phyloP scores from a whole-genome alignment of 2,329 filamentous ascomycete genomes.

The Xylaria sp. region DNA sequence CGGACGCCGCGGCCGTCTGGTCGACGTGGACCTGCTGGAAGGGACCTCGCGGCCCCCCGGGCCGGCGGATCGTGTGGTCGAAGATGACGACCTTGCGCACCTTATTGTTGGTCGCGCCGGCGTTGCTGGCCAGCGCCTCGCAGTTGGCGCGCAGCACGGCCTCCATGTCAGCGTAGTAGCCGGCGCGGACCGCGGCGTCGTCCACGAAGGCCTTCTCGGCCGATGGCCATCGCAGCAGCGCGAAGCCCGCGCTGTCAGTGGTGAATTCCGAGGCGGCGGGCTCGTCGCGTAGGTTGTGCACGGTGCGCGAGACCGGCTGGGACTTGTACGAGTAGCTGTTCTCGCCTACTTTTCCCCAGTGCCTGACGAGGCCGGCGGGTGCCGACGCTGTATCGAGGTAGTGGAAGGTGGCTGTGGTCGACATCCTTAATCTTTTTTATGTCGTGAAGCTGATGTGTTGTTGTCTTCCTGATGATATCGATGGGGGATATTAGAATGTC shows the following conservation, averaged over 20 bases:
- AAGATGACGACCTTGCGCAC: conserved; percentile 67
- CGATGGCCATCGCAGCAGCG: conserved; percentile 62
- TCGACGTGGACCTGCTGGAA: conserved; percentile 78
- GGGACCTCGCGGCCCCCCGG: conserved; percentile 67
- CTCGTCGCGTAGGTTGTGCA: conserved; percentile 66
- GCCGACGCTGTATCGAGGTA: conserved; percentile 68
- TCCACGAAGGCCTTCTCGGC: conserved; percentile 65
- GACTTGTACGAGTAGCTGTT: conserved; percentile 64
- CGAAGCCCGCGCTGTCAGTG: conserved; percentile 68
- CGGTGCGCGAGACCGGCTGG: conserved; percentile 56
- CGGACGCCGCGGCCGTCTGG: conserved; percentile 72
- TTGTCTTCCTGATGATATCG: neutral
- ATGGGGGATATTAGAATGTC: neutral
- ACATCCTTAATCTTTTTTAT: conserved; percentile 54
- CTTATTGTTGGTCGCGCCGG: conserved; percentile 15
- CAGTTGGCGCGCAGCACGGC: conserved; percentile 61
- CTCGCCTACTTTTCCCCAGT: conserved; percentile 73
- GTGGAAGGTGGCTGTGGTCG: conserved; percentile 66
- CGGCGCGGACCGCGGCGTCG: conserved; percentile 62
- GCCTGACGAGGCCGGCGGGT: conserved; percentile 55
- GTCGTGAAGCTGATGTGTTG: neutral
- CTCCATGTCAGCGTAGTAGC: conserved; percentile 72
- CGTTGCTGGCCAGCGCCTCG: conserved; percentile 51
- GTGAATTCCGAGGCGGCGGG: conserved; percentile 59
- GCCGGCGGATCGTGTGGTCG: conserved; percentile 75